Percentiles rank a stretch among this genome's conserved stretches.
Conservation (phyloP, 257 asterid species). For the Fraxinus pennsylvanica region DNA sequence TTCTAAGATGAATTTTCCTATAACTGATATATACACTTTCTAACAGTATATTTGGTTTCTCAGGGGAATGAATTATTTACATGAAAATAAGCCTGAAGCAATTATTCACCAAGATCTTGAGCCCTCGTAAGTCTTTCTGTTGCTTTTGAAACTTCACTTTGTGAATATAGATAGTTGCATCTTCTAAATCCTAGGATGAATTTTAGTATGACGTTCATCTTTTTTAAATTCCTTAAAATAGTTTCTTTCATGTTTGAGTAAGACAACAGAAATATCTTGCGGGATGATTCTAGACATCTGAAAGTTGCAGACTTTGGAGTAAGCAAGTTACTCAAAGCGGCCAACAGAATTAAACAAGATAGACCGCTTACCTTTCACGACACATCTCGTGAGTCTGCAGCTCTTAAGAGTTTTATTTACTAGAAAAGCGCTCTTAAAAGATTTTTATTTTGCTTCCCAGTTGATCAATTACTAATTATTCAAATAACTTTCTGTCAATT, state of each 20-base stretch:
- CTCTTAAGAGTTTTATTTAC: constrained; percentile 13
- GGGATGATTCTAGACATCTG: constrained; percentile 92
- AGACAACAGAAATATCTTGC: constrained; percentile 80
- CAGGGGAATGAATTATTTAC: constrained; percentile 98
- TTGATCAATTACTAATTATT: neutral
- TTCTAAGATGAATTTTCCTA: neutral
- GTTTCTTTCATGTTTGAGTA: constrained; percentile 20
- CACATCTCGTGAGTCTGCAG: constrained; percentile 69
- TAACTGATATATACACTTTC: constrained; percentile 9
- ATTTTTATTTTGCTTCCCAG: constrained; percentile 3
- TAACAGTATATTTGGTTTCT: constrained; percentile 6
- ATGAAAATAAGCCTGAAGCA: constrained; percentile 77
- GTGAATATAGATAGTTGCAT: neutral
- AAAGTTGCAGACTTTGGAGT: constrained; percentile 98
- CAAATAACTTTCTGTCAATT: constrained; percentile 22
- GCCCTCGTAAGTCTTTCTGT: constrained; percentile 74
- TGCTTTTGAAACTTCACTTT: constrained; percentile 17
- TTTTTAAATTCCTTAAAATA: neutral
- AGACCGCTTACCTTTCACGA: constrained; percentile 49
- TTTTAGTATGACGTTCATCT: constrained; percentile 1
- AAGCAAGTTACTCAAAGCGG: constrained; percentile 80
- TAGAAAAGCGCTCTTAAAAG: constrained; percentile 1
- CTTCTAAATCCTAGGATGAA: neutral
- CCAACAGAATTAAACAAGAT: constrained; percentile 75
- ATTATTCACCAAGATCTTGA: constrained; percentile 93